Conservation (phyloP, 1,139 yeast genomes). For the Zygoascus sp. region DNA sequence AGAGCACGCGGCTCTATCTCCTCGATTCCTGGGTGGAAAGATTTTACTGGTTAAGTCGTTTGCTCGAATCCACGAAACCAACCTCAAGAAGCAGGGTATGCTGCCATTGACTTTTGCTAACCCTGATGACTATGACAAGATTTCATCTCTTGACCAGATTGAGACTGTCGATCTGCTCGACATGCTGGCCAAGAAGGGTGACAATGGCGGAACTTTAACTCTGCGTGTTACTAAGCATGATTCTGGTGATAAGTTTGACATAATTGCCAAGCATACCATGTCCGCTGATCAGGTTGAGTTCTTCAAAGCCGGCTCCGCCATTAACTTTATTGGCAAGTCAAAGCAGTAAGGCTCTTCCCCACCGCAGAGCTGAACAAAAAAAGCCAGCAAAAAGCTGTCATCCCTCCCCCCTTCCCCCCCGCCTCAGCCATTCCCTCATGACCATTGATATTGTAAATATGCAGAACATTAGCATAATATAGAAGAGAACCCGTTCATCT, state of each 20-base stretch:
- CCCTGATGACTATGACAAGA: constrained; percentile 78
- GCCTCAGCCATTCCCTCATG: no score
- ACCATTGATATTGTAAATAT: background rate
- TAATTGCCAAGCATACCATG: constrained; percentile 89
- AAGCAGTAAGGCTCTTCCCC: background rate
- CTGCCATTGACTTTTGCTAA: constrained; percentile 92
- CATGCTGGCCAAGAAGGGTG: constrained; percentile 73
- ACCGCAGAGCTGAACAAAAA: background rate
- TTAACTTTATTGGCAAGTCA: constrained; percentile 70
- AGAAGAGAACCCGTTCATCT: background rate
- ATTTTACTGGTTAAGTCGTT: constrained; percentile 96
- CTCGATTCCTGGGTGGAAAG: constrained; percentile 98
- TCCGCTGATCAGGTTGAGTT: constrained; percentile 92
- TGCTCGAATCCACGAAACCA: constrained; percentile 95
- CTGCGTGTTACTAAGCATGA: constrained; percentile 69
- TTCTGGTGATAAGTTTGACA: constrained; percentile 59
- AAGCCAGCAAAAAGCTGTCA: background rate
- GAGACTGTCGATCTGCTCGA: constrained; percentile 75
- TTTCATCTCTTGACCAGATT: constrained; percentile 70
- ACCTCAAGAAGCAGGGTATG: constrained; percentile 96
- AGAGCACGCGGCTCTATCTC: constrained; percentile 99
- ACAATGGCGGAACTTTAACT: constrained; percentile 76
- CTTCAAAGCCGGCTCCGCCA: constrained; percentile 96
- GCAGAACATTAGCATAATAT: background rate
- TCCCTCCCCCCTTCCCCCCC: no score